These are phyloP conservation scores for Phytophthora fragariae DNA, from an alignment of 352 stramenopile species.

Conservation along the genomic window DNA sequence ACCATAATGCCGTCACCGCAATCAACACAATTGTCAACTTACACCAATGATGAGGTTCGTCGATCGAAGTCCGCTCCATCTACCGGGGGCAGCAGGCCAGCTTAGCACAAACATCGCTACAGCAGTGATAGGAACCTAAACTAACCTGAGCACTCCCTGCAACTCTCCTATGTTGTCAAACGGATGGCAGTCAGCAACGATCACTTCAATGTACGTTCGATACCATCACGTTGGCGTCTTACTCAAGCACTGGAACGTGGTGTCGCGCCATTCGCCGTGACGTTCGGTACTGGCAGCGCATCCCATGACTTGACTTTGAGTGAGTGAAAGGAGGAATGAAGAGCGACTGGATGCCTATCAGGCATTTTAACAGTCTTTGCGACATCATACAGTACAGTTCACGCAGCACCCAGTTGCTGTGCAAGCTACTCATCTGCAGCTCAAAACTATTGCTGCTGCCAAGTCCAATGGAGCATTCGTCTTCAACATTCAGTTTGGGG, in stretches of 20 bases:
- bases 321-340: slow-evolving; percentile 17
- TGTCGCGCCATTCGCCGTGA: slow-evolving; percentile 4
- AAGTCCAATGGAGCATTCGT: slow-evolving; percentile 1
- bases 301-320: slow-evolving; percentile 35
- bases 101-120: not conserved
- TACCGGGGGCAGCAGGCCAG: slow-evolving; percentile 8
- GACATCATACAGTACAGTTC: not conserved
- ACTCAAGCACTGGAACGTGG: slow-evolving; percentile 13
- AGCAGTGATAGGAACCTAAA: not conserved
- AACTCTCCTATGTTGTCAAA: slow-evolving; percentile 57
- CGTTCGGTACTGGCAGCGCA: slow-evolving; percentile 33
- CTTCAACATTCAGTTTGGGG: slow-evolving; percentile 11
- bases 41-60: slow-evolving; percentile 77
- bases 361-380: slow-evolving; percentile 10
- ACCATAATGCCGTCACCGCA: not conserved
- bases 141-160: slow-evolving; percentile 63
- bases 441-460: slow-evolving; percentile 7
- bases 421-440: not conserved
- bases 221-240: not conserved
- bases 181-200: slow-evolving; percentile 10
- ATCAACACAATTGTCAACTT: slow-evolving; percentile 24
- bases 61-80: slow-evolving; percentile 64
- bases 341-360: slow-evolving; percentile 17
- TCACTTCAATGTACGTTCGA: slow-evolving; percentile 1
- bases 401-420: not conserved